Evolutionary conservation across 176 grass and related monocot species (phyloP).

Genomic region (Oryza australiensis): DNA sequence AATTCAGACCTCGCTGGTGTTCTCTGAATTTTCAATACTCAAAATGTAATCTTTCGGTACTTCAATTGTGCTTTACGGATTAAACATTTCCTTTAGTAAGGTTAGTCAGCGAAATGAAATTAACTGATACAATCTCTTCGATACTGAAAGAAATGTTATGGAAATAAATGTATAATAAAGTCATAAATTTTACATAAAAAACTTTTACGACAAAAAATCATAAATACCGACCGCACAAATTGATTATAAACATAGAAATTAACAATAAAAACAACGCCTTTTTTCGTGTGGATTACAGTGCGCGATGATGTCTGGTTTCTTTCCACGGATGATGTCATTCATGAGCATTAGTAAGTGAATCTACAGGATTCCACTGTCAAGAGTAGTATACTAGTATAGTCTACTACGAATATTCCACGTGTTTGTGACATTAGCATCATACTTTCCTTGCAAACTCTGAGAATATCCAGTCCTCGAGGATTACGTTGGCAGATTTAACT

Average conservation of each 20-base stretch:
- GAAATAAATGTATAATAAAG: too few species aligned
- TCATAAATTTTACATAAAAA: too few species aligned
- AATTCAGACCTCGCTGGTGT: not conserved
- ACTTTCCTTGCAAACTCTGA: not conserved
- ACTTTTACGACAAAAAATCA: too few species aligned
- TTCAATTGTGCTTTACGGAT: not conserved
- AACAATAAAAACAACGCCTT: too few species aligned
- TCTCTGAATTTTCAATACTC: not conserved
- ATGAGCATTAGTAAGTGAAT: not conserved
- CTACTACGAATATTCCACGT: not conserved
- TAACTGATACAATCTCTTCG: not conserved
- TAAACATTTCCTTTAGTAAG: not conserved
- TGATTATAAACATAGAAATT: too few species aligned
- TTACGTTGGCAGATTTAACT: not conserved
- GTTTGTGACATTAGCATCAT: not conserved
- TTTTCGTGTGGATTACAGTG: too few species aligned
- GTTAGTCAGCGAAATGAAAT: not conserved
- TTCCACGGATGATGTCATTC: slow-evolving; percentile 30
- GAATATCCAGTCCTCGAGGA: not conserved
- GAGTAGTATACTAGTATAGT: not conserved
- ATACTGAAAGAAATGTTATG: not conserved
- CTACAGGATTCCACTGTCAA: not conserved
- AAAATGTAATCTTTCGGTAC: not conserved
- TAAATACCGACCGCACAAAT: too few species aligned
- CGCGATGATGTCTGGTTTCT: not conserved